These are phyloP conservation scores for Alisma plantagoaquatica DNA, from an alignment of 106 monocot species.

Conservation along the genomic window DNA sequence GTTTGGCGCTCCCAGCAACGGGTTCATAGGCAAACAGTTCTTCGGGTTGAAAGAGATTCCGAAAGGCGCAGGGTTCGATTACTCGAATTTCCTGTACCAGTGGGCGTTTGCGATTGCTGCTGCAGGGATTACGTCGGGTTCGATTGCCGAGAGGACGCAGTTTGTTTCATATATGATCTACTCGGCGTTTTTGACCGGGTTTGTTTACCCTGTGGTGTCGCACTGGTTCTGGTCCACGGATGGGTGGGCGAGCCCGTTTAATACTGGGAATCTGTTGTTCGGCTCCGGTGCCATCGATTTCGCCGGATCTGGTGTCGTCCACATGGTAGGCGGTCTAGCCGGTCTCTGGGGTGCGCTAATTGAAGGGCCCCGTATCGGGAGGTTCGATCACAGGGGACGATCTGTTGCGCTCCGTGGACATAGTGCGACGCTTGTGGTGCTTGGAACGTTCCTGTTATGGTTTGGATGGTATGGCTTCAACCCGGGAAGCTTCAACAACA, in stretches of 20 bases:
- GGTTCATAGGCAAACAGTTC: constrained; percentile 40
- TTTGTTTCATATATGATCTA: constrained; percentile 34
- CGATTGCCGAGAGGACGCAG: constrained; percentile 40
- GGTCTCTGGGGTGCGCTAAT: constrained; percentile 19
- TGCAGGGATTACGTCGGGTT: constrained; percentile 37
- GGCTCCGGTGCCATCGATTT: constrained; percentile 16
- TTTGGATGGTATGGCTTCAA: constrained; percentile 45
- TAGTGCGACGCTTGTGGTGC: constrained; percentile 30
- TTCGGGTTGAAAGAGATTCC: constrained; percentile 37
- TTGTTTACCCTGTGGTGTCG: constrained; percentile 30
- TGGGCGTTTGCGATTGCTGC: constrained; percentile 72
- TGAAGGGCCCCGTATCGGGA: constrained; percentile 17
- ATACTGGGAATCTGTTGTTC: constrained; percentile 7
- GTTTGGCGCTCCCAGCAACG: constrained; percentile 43
- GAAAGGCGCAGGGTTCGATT: constrained; percentile 21
- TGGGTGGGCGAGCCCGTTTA: constrained; percentile 21
- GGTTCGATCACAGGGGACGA: constrained; percentile 19
- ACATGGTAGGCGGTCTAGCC: constrained; percentile 15
- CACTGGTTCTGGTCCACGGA: constrained; percentile 41
- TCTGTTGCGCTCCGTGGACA: constrained; percentile 24
- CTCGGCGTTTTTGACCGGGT: constrained; percentile 36
- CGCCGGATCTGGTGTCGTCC: constrained; percentile 22
- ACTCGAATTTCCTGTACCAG: constrained; percentile 53
- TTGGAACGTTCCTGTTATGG: constrained; percentile 41
- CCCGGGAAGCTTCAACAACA: constrained; percentile 27